A percentile compares a stretch with the other conserved stretches of the same genome.
phyloP scores from a whole-genome alignment of 768 basidiomycete species.

The Termitomyces sp. region DNA sequence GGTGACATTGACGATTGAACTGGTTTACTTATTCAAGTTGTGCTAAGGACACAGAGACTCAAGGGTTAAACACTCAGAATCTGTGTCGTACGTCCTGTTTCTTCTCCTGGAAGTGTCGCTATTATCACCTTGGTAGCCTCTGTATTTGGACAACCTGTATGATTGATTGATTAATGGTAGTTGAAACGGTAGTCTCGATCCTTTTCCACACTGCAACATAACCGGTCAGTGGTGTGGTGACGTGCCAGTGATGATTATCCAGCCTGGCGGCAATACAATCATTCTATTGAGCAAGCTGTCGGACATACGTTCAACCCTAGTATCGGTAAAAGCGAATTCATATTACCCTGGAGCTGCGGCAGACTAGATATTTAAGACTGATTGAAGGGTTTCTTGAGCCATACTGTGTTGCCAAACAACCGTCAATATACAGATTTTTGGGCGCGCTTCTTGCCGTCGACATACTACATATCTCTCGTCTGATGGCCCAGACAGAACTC shows the following conservation, averaged over 20 bases:
- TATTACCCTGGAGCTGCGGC: too few relatives aligned
- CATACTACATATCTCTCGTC: not conserved
- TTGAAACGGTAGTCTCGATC: conserved; percentile 13
- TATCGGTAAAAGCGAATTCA: too few relatives aligned
- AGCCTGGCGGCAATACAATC: conserved; percentile 18
- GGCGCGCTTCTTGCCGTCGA: not conserved
- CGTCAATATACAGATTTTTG: conserved; percentile 15
- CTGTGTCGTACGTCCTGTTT: conserved; percentile 9
- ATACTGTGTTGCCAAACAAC: conserved; percentile 12
- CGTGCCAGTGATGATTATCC: conserved; percentile 16
- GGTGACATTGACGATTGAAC: too few relatives aligned
- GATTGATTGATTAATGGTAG: conserved; percentile 16
- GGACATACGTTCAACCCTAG: not conserved
- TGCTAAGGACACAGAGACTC: too few relatives aligned
- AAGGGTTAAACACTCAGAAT: conserved; percentile 19
- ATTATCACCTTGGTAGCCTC: conserved; percentile 21
- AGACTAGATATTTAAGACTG: too few relatives aligned
- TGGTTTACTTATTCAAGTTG: too few relatives aligned
- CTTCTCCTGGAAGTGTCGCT: conserved; percentile 14
- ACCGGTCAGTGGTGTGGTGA: conserved; percentile 17
- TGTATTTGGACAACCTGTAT: conserved; percentile 8
- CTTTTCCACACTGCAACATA: conserved; percentile 19
- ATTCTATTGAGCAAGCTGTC: conserved; percentile 22
- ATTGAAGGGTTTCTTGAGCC: too few relatives aligned
- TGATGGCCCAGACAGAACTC: conserved; percentile 47